Percentiles rank a stretch among this genome's conserved stretches.
phyloP scores from a whole-genome alignment of 2,329 filamentous ascomycete species.

The Pleomassaria siparia region DNA sequence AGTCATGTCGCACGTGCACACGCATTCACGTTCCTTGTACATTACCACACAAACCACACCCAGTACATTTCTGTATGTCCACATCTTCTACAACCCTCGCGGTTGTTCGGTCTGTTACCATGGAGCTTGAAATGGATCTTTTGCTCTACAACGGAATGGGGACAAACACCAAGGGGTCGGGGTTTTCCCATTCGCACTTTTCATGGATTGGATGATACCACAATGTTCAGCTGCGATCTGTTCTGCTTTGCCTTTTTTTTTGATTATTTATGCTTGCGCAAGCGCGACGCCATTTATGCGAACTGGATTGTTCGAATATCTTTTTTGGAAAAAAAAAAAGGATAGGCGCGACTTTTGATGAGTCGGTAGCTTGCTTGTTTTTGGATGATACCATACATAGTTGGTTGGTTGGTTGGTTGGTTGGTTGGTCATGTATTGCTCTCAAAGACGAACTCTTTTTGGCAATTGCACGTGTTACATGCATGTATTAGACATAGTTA shows the following conservation, averaged over 20 bases:
- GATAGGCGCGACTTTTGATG: too few relatives aligned
- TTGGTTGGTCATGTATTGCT: neutral
- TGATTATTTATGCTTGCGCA: neutral
- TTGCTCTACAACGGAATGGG: too few relatives aligned
- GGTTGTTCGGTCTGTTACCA: neutral
- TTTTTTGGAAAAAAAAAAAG: neutral
- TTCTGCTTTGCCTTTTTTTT: neutral
- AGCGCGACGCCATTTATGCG: neutral
- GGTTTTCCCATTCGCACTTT: neutral
- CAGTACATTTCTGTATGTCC: slow-evolving; percentile 1
- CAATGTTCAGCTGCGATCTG: slow-evolving; percentile 1
- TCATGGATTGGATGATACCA: slow-evolving; percentile 4
- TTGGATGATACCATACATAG: neutral
- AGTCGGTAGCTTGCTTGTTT: too few relatives aligned
- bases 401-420: neutral
- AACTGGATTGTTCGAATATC: neutral
- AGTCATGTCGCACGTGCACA: slow-evolving; percentile 8
- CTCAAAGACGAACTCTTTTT: too few relatives aligned
- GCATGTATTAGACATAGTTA: too few relatives aligned
- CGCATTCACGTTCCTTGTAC: slow-evolving; percentile 9
- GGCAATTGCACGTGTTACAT: too few relatives aligned
- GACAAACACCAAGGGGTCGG: too few relatives aligned
- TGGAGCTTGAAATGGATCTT: too few relatives aligned
- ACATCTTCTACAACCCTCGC: neutral
- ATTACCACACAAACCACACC: slow-evolving; percentile 1